These are phyloP conservation scores for Nemophila menziesii DNA, from an alignment of 257 asterid genomes.

Conservation along the genomic window DNA sequence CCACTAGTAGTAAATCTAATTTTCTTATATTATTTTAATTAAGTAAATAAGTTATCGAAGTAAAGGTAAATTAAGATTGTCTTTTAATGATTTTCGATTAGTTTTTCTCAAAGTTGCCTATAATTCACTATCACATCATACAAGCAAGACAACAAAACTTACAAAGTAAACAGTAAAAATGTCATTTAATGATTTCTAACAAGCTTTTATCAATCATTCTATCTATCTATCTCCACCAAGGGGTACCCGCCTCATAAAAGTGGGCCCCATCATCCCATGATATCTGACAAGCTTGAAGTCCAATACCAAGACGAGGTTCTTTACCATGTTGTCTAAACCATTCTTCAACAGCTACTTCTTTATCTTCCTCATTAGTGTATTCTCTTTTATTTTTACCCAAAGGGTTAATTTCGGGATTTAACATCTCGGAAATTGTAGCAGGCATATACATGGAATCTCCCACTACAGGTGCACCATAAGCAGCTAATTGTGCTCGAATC, in stretches of 20 bases:
- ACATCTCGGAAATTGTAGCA: conserved; percentile 60
- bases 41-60: no score
- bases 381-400: conserved; percentile 37
- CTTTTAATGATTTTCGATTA: no score
- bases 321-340: conserved; percentile 77
- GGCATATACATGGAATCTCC: conserved; percentile 93
- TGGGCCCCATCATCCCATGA: conserved; percentile 79
- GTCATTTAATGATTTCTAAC: no score
- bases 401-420: conserved; percentile 52
- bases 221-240: conserved; percentile 80
- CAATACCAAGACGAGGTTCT: conserved; percentile 70
- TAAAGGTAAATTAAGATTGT: no score
- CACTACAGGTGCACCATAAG: conserved; percentile 69
- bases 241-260: conserved; percentile 62
- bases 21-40: no score
- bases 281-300: conserved; percentile 79
- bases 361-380: conserved; percentile 30
- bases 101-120: no score
- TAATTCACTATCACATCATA: no score
- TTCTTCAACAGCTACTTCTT: conserved; percentile 39
- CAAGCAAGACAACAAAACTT: no score
- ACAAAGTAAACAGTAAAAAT: no score
- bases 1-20: no score
- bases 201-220: no score
- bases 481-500: conserved; percentile 83